Evolutionary conservation across 2,329 filamentous ascomycete species (phyloP).

Genomic region (Stagonosporopsis vannaccii): DNA sequence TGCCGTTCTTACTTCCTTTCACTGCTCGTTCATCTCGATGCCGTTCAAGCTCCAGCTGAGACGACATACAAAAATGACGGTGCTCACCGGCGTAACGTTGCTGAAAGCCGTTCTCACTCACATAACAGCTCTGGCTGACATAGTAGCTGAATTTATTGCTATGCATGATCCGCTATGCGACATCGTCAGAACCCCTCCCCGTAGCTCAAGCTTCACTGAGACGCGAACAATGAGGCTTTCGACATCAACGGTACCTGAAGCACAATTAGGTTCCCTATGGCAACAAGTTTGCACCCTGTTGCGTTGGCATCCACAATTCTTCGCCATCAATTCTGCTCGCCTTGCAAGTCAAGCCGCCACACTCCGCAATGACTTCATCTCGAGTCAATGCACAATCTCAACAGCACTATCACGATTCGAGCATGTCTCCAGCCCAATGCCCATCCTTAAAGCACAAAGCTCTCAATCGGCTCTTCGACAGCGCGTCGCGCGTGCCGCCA

Average conservation of each 20-base stretch:
- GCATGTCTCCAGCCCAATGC: neutral
- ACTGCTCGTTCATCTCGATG: neutral
- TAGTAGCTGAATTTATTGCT: neutral
- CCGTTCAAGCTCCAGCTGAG: neutral
- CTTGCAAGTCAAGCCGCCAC: neutral
- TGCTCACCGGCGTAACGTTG: neutral
- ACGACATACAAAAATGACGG: neutral
- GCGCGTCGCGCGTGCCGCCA: constrained; percentile 11
- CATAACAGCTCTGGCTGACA: neutral
- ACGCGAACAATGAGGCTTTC: neutral
- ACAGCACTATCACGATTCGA: neutral
- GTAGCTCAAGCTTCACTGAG: neutral
- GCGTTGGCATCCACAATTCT: neutral
- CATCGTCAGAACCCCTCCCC: neutral
- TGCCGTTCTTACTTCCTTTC: neutral
- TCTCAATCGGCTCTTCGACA: neutral
- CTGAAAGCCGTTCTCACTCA: neutral
- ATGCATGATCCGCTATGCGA: neutral
- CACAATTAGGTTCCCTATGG: too few species aligned
- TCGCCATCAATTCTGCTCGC: constrained; percentile 1
- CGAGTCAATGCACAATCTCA: neutral
- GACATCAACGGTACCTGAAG: neutral
- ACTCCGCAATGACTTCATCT: constrained; percentile 2
- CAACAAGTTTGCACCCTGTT: neutral
- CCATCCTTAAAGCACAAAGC: neutral